Base-by-base conservation (phyloP, 2,329 filamentous ascomycete species). In the Truncatella angustata region DNA sequence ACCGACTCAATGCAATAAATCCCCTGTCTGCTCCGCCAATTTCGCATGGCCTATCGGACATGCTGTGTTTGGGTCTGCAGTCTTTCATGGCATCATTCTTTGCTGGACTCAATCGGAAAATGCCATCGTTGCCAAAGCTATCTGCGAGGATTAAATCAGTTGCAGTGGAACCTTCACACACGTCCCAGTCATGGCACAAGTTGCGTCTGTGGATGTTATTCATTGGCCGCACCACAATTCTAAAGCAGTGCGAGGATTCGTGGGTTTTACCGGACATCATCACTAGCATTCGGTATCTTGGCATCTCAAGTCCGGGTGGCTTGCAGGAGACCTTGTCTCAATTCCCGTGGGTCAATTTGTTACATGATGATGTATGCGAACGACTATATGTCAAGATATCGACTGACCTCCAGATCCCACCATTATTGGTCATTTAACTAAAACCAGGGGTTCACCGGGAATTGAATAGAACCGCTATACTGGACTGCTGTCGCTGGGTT, bases 401-500 rank as follows among this genome's bases (percentile, higher is more conserved):
- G 14, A 20, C 23, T 9, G n/a, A 12, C 20, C 14, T 37, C 21
- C 32, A 16, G 9, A 37, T 37, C 18, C 46, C 32, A 23, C 32
- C 46, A 14, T 16, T 49, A n/a, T 18, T 37, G 16, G 34, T 18
- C 12, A 39, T 49, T 21, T 49, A 18, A 39, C n/a, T n/a, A n/a
- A n/a, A n/a, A n/a, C n/a, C n/a, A n/a, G n/a, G n/a, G n/a, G n/a
- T n/a, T n/a, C n/a, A n/a, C n/a, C n/a, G n/a, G n/a, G n/a, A n/a
- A n/a, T n/a, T n/a, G n/a, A n/a, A n/a, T n/a, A 28, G 14, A 18
- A 21, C 20, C 35, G 6, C 3, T 28, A 21, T 37, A 24, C 12
- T 37, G 12, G 11, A 51, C 30, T n/a, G n/a, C n/a, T n/a, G 9
- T 32, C 46, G 10, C 70, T 71, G 0, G 72, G 70, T 53, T 74